Evolutionary conservation across 148 eudicot species (phyloP).

Genomic region (Oxyria digyna): DNA sequence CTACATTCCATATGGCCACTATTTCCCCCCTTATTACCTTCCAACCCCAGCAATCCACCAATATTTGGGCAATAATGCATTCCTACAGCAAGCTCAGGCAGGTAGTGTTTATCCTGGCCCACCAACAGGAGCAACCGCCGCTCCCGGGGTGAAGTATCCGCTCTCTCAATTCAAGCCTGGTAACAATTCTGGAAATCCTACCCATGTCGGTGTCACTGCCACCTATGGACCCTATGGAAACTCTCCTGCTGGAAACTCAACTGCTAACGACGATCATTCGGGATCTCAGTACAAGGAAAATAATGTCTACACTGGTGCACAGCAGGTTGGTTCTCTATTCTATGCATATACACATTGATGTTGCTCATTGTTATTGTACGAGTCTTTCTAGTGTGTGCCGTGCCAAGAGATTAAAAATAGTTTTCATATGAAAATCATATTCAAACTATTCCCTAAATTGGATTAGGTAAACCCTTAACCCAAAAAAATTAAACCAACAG

Average conservation of each 20-base stretch:
- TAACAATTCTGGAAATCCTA: slow-evolving; percentile 39
- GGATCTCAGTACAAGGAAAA: slow-evolving; percentile 64
- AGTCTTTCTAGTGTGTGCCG: no score
- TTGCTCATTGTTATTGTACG: not conserved
- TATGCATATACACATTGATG: not conserved
- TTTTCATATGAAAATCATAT: no score
- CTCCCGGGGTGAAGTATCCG: slow-evolving; percentile 38
- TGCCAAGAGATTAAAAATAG: no score
- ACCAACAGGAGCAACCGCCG: slow-evolving; percentile 31
- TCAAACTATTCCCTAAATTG: no score
- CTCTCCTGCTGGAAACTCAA: slow-evolving; percentile 44
- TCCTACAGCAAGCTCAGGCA: slow-evolving; percentile 64
- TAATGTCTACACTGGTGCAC: slow-evolving; percentile 50
- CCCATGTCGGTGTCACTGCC: slow-evolving; percentile 40
- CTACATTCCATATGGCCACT: slow-evolving; percentile 61
- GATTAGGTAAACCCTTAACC: no score
- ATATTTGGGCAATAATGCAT: slow-evolving; percentile 50
- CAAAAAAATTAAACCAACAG: no score
- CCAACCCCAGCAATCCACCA: slow-evolving; percentile 71
- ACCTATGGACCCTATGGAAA: slow-evolving; percentile 64
- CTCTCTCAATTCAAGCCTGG: slow-evolving; percentile 66
- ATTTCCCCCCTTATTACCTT: slow-evolving; percentile 49
- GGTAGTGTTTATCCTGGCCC: slow-evolving; percentile 50
- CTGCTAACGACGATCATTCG: slow-evolving; percentile 51
- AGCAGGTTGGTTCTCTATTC: slow-evolving; percentile 52